These are phyloP conservation scores for Eimeria maxima DNA, from an alignment of 169 alveolate species.

Conservation along the genomic window DNA sequence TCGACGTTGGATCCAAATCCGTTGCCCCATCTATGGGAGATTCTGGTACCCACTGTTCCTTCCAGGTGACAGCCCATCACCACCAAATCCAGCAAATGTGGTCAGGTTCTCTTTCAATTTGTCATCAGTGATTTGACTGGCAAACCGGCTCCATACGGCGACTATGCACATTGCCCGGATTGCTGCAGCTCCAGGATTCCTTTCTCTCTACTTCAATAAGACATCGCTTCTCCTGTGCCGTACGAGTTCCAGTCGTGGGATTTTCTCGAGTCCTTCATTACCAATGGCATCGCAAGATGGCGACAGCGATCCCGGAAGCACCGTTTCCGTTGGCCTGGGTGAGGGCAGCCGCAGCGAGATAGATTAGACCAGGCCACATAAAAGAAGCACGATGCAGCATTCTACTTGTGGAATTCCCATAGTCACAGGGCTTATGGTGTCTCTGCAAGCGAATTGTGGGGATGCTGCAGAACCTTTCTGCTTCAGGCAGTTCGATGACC, in stretches of 20 bases:
- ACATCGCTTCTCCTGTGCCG: neutral
- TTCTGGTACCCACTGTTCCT: neutral
- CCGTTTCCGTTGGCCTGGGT: constrained; percentile 30
- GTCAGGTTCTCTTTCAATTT: neutral
- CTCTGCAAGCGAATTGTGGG: neutral
- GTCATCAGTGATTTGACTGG: neutral
- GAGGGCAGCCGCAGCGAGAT: neutral
- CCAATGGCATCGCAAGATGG: neutral
- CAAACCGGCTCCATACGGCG: neutral
- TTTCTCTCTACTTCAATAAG: neutral
- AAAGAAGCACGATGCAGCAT: neutral
- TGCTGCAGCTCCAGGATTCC: constrained; percentile 16
- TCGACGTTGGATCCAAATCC: neutral
- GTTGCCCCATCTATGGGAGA: neutral
- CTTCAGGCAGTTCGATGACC: constrained; percentile 80
- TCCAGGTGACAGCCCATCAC: neutral
- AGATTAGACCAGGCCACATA: neutral
- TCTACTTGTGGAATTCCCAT: neutral
- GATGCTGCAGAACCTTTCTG: constrained; percentile 71
- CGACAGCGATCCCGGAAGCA: neutral
- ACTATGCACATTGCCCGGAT: constrained; percentile 3
- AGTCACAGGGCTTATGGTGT: neutral
- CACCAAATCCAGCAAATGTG: neutral
- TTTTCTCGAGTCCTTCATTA: neutral
- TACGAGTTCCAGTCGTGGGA: neutral